Evolutionary conservation across 2,329 filamentous ascomycete genomes (phyloP).

Genomic region (Aspergillus sp.): DNA sequence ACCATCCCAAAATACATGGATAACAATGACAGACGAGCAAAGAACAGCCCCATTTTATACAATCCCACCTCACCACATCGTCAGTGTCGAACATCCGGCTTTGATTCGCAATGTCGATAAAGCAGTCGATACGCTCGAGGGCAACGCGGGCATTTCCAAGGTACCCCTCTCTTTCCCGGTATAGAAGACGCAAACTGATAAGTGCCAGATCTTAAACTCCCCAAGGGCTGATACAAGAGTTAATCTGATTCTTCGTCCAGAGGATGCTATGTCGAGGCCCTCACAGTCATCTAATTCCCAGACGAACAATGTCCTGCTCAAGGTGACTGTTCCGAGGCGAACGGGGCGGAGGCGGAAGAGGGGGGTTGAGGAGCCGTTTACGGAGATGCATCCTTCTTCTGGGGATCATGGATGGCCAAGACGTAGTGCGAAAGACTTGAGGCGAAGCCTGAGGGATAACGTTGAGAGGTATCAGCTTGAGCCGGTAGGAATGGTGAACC

Average conservation of each 20-base stretch:
- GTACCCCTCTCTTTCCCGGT: constrained; percentile 25
- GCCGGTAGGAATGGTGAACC: constrained; percentile 63
- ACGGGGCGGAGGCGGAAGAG: constrained; percentile 81
- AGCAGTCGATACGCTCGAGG: constrained; percentile 57
- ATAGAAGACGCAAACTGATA: neutral
- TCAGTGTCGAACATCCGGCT: constrained; percentile 61
- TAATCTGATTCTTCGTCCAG: constrained; percentile 69
- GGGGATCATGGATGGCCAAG: constrained; percentile 7
- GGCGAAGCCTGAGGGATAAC: constrained; percentile 62
- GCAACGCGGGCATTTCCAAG: constrained; percentile 47
- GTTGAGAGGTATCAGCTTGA: constrained; percentile 59
- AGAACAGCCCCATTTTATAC: constrained; percentile 43
- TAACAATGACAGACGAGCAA: neutral
- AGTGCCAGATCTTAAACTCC: constrained; percentile 39
- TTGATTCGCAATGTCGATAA: constrained; percentile 59
- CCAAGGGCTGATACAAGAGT: constrained; percentile 44
- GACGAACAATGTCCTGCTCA: constrained; percentile 78
- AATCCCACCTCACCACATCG: constrained; percentile 48
- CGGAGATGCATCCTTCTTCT: constrained; percentile 33
- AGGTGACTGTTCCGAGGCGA: constrained; percentile 76
- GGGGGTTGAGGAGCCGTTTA: constrained; percentile 63
- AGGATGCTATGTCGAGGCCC: constrained; percentile 71
- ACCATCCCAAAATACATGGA: neutral
- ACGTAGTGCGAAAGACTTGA: constrained; percentile 19
- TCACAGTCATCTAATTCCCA: constrained; percentile 67